A percentile compares a stretch with the other conserved stretches of the same genome.
Conservation (phyloP, 2,329 filamentous ascomycete species). For the Phyllosticta ampelicida region DNA sequence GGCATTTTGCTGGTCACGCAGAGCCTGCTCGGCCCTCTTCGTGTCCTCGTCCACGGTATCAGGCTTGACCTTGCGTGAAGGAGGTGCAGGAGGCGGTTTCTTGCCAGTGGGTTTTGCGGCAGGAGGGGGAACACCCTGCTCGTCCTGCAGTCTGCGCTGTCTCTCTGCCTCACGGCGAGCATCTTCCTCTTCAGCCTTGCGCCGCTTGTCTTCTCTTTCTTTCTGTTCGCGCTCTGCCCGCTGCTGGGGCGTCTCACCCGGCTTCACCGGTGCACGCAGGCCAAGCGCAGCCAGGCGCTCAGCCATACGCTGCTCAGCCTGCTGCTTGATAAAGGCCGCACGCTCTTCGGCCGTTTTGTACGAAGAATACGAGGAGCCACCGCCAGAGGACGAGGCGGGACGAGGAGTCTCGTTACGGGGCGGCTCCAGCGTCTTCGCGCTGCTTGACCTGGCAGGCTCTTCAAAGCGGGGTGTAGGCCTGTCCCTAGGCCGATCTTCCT, state of each 20-base stretch:
- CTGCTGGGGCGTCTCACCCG: constrained; percentile 72
- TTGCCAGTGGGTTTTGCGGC: constrained; percentile 31
- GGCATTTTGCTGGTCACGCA: constrained; percentile 60
- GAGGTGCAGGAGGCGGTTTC: constrained; percentile 57
- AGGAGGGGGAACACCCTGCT: constrained; percentile 53
- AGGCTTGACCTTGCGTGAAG: constrained; percentile 57
- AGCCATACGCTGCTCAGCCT: constrained; percentile 93
- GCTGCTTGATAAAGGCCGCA: constrained; percentile 91
- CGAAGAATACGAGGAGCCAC: constrained; percentile 62
- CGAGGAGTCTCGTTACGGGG: constrained; percentile 40
- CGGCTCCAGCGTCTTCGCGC: constrained; percentile 36
- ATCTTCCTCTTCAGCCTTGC: constrained; percentile 90
- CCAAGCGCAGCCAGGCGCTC: constrained; percentile 89
- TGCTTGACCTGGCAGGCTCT: constrained; percentile 18
- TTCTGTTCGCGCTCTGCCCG: constrained; percentile 77
- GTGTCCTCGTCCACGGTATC: constrained; percentile 48
- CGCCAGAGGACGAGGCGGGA: constrained; percentile 45
- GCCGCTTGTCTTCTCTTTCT: constrained; percentile 77
- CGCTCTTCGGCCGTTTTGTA: constrained; percentile 90
- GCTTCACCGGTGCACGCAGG: constrained; percentile 70
- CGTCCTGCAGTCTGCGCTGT: constrained; percentile 70
- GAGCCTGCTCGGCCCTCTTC: constrained; percentile 49
- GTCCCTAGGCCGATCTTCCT: constrained; percentile 39
- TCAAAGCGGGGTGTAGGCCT: constrained; percentile 32
- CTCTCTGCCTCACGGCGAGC: constrained; percentile 77